Percentiles rank a stretch among this genome's conserved stretches.
phyloP scores from a whole-genome alignment of 2,329 filamentous ascomycete genomes.

The Aspergillus udagawae region DNA sequence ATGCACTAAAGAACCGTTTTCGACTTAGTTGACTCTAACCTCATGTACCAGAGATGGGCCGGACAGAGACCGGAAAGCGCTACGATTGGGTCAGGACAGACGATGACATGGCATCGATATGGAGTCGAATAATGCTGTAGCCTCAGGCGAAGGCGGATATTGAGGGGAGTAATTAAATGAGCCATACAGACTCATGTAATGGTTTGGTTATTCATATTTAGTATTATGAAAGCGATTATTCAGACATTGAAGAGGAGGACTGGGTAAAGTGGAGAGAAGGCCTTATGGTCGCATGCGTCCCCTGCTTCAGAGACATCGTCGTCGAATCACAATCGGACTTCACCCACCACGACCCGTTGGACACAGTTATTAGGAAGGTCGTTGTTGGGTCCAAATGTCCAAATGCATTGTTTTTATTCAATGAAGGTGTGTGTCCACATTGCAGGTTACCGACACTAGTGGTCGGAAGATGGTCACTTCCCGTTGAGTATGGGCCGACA shows the following conservation, averaged over 20 bases:
- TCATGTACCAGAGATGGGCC: background rate
- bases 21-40: background rate
- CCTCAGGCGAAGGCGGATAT: background rate
- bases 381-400: slow-evolving; percentile 1
- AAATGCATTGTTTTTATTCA: background rate
- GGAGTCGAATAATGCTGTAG: background rate
- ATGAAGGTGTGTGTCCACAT: slow-evolving; percentile 1
- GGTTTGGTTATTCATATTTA: background rate
- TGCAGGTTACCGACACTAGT: slow-evolving; percentile 6
- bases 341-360: background rate
- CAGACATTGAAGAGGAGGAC: background rate
- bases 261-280: background rate
- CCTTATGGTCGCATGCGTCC: background rate
- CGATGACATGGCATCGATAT: background rate
- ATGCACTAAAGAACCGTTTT: background rate
- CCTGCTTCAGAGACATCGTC: background rate
- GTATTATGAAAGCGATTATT: too few species aligned
- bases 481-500: background rate
- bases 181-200: background rate
- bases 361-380: background rate
- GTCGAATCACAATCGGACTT: background rate
- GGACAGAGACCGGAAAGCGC: background rate
- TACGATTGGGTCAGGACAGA: background rate
- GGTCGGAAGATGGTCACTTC: slow-evolving; percentile 3
- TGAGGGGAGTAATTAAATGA: background rate